These are phyloP conservation scores for Globisporangium radiosum DNA, from an alignment of 352 stramenopile species.

Conservation along the genomic window DNA sequence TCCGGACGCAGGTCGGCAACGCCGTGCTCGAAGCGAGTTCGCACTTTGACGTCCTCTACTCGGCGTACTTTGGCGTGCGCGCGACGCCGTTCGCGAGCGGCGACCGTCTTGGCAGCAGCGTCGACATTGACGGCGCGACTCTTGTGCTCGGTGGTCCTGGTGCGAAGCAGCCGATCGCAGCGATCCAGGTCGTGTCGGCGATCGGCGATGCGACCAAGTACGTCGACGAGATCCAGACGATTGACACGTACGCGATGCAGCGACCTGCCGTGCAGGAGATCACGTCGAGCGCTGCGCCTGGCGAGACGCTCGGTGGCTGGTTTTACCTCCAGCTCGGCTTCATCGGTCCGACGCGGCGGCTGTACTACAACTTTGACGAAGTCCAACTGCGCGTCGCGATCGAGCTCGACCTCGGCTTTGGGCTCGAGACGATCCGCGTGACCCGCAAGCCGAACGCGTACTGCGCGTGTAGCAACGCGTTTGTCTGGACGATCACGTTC, in stretches of 20 bases:
- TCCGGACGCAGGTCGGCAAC: slow-evolving; percentile 32
- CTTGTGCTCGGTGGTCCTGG: slow-evolving; percentile 61
- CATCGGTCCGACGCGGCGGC: slow-evolving; percentile 43
- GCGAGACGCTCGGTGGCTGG: slow-evolving; percentile 62
- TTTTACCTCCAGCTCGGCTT: slow-evolving; percentile 57
- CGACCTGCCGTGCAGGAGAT: slow-evolving; percentile 63
- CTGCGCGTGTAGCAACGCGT: slow-evolving; percentile 64
- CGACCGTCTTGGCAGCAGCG: slow-evolving; percentile 53
- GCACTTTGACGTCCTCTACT: slow-evolving; percentile 66
- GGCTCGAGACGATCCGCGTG: slow-evolving; percentile 46
- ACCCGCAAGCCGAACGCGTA: slow-evolving; percentile 53
- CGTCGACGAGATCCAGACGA: slow-evolving; percentile 67
- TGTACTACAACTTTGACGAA: slow-evolving; percentile 67
- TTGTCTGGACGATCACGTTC: slow-evolving; percentile 77
- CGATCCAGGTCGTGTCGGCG: slow-evolving; percentile 64
- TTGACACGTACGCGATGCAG: slow-evolving; percentile 46
- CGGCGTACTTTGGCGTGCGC: slow-evolving; percentile 57
- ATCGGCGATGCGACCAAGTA: slow-evolving; percentile 41
- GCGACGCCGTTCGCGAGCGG: slow-evolving; percentile 48
- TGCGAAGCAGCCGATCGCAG: slow-evolving; percentile 47
- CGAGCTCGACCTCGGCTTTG: slow-evolving; percentile 74
- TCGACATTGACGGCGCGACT: slow-evolving; percentile 60
- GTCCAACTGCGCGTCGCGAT: slow-evolving; percentile 59
- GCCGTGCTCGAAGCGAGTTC: slow-evolving; percentile 42
- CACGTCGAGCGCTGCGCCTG: slow-evolving; percentile 54